A percentile compares a stretch with the other conserved stretches of the same genome.
These are phyloP conservation scores for Candida easanensis DNA, from an alignment of 805 yeast genomes.

Conservation along the genomic window DNA sequence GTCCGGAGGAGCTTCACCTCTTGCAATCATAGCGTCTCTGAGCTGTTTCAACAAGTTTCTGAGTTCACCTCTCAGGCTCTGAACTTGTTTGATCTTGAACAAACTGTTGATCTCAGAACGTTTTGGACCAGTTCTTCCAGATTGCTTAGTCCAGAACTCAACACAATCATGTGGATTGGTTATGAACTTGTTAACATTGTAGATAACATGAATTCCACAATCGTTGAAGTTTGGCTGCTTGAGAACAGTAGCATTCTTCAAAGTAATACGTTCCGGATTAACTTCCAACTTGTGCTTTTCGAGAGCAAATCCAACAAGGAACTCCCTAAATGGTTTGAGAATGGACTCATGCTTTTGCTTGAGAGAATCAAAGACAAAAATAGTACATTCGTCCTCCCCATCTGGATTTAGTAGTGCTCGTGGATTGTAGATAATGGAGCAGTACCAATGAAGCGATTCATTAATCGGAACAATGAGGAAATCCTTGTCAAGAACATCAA, in stretches of 20 bases:
- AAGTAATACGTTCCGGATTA: constrained; percentile 42
- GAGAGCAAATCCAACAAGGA: constrained; percentile 64
- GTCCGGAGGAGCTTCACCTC: constrained; percentile 13
- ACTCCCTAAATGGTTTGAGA: constrained; percentile 49
- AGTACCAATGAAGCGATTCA: constrained; percentile 83
- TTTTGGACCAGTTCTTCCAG: constrained; percentile 14
- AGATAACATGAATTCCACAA: constrained; percentile 90
- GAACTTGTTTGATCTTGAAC: constrained; percentile 25
- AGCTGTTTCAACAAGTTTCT: not conserved
- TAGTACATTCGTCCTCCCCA: constrained; percentile 15
- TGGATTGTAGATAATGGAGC: constrained; percentile 65
- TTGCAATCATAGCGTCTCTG: constrained; percentile 18
- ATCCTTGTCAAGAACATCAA: constrained; percentile 57
- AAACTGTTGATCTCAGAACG: constrained; percentile 12
- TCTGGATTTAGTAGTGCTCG: constrained; percentile 26
- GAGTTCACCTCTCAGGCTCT: constrained; percentile 17
- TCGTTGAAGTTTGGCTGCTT: constrained; percentile 86
- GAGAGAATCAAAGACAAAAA: constrained; percentile 73
- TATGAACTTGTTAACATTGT: constrained; percentile 61
- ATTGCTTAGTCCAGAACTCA: constrained; percentile 40
- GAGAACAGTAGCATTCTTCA: constrained; percentile 60
- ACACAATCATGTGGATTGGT: constrained; percentile 46
- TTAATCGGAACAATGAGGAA: constrained; percentile 79
- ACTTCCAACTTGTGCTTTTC: constrained; percentile 55
- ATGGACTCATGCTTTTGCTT: constrained; percentile 54